Conservation (phyloP, 805 yeast species). For the Hanseniaspora mollemarum region DNA sequence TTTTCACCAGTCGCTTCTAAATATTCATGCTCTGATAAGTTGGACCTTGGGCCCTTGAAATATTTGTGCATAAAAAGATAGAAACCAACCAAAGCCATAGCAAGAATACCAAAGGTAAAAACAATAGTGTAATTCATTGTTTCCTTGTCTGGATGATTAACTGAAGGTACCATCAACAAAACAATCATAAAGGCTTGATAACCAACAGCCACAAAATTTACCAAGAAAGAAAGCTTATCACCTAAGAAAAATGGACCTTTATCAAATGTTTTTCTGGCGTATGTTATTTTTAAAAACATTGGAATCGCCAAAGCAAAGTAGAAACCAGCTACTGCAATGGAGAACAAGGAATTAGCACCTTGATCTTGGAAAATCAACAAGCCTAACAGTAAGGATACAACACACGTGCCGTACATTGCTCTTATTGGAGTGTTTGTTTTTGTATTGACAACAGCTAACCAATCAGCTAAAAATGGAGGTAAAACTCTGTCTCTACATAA, state of each 20-base stretch:
- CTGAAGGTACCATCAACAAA: conserved; percentile 50
- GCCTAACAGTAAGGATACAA: conserved; percentile 32
- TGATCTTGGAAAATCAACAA: conserved; percentile 33
- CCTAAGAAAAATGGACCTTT: conserved; percentile 66
- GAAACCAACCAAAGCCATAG: conserved; percentile 43
- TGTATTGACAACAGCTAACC: conserved; percentile 47
- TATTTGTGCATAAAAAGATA: conserved; percentile 40
- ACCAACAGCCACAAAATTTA: conserved; percentile 38
- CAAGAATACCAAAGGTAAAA: conserved; percentile 52
- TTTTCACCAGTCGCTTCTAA: conserved; percentile 25
- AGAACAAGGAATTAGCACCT: conserved; percentile 37
- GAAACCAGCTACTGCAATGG: conserved; percentile 35
- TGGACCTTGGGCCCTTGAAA: conserved; percentile 46
- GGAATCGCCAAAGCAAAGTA: conserved; percentile 37
- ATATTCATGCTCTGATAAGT: conserved; percentile 26
- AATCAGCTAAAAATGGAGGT: conserved; percentile 46
- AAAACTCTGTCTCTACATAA: conserved; percentile 68
- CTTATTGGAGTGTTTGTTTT: conserved; percentile 53
- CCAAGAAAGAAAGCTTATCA: conserved; percentile 33
- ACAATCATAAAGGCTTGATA: conserved; percentile 46
- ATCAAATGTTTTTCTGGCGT: conserved; percentile 39
- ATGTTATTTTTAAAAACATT: conserved; percentile 33
- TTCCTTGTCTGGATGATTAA: conserved; percentile 28
- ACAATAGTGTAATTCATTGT: conserved; percentile 66
- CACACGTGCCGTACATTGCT: conserved; percentile 41